phyloP scores from a whole-genome alignment of 2,329 filamentous ascomycete species.

The Helotiales sp. region DNA sequence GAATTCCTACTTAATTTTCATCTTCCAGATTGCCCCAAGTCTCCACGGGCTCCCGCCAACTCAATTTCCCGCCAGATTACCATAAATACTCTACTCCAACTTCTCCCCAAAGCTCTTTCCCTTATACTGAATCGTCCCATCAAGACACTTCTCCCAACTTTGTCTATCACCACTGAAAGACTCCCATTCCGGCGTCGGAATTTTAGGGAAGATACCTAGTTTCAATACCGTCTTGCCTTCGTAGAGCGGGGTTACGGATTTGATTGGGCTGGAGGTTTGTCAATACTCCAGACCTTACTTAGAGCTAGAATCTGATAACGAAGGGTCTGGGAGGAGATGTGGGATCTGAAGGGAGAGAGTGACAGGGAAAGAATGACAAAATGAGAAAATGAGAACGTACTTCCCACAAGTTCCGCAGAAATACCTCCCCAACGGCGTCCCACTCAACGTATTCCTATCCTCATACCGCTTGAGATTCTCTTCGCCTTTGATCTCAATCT shows the following conservation, averaged over 20 bases:
- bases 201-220: slow-evolving; percentile 55
- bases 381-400: slow-evolving; percentile 41
- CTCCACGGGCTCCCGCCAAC: too few relatives aligned
- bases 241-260: slow-evolving; percentile 48
- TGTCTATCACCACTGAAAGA: slow-evolving; percentile 51
- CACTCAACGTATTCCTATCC: slow-evolving; percentile 52
- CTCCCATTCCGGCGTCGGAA: slow-evolving; percentile 52
- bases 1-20: too few relatives aligned
- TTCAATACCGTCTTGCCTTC: slow-evolving; percentile 54
- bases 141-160: slow-evolving; percentile 43
- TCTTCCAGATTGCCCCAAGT: too few relatives aligned
- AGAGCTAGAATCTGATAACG: neutral
- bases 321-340: neutral
- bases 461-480: slow-evolving; percentile 51
- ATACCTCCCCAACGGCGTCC: slow-evolving; percentile 50
- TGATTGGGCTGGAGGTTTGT: slow-evolving; percentile 48
- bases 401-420: slow-evolving; percentile 54
- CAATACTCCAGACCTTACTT: neutral
- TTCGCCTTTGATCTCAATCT: slow-evolving; percentile 47
- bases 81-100: slow-evolving; percentile 13
- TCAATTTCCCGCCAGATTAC: neutral
- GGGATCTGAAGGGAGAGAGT: neutral
- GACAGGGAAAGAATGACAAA: neutral
- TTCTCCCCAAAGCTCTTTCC: slow-evolving; percentile 26
- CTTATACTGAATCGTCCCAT: slow-evolving; percentile 30